These are phyloP conservation scores for Starmera amethionina DNA, from an alignment of 805 yeast species.

Conservation along the genomic window DNA sequence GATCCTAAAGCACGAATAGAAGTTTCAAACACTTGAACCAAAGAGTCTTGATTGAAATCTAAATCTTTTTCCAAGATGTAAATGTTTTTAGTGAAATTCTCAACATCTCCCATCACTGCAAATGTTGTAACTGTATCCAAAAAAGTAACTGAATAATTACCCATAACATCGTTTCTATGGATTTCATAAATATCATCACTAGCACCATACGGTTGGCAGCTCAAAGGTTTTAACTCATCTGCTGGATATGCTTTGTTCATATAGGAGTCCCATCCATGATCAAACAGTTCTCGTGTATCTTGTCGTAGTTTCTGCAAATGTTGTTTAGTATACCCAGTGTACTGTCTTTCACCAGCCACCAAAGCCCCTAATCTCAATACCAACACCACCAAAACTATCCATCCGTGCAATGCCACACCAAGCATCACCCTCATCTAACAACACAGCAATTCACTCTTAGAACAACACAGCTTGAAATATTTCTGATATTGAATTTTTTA, in stretches of 20 bases:
- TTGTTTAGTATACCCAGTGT: constrained; percentile 12
- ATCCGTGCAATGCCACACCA: no score
- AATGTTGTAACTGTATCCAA: constrained; percentile 75
- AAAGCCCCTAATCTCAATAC: not conserved
- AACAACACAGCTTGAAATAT: no score
- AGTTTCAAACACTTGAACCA: constrained; percentile 82
- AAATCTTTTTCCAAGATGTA: constrained; percentile 28
- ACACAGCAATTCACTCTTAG: no score
- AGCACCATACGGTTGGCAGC: constrained; percentile 61
- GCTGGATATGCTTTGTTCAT: constrained; percentile 63
- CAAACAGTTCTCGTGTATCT: constrained; percentile 48
- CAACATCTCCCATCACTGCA: constrained; percentile 58
- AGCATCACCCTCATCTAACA: no score
- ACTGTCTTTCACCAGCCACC: not conserved
- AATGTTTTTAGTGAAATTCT: constrained; percentile 39
- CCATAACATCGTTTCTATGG: constrained; percentile 72
- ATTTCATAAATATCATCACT: constrained; percentile 47
- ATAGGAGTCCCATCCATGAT: constrained; percentile 70
- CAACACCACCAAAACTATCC: not conserved
- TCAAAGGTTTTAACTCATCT: constrained; percentile 71
- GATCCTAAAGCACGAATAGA: constrained; percentile 81
- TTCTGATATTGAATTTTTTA: no score
- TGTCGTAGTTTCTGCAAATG: constrained; percentile 24
- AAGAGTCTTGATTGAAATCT: constrained; percentile 51
- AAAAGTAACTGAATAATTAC: constrained; percentile 71